These are phyloP conservation scores for Boletus sp. DNA, from an alignment of 768 basidiomycete genomes.

Conservation along the genomic window DNA sequence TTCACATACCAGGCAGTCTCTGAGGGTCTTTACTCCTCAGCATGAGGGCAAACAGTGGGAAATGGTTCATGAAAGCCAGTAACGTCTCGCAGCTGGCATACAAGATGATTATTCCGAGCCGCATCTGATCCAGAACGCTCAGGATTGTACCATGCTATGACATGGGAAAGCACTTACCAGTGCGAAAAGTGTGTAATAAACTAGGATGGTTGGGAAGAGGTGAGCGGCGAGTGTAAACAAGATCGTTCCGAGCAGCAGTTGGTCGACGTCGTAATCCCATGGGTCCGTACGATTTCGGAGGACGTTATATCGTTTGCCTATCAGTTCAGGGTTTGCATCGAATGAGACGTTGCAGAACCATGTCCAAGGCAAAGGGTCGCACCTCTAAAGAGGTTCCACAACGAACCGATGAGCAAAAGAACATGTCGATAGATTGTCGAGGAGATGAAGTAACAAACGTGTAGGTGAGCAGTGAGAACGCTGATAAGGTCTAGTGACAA, in stretches of 20 bases:
- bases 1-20: conserved; percentile 67
- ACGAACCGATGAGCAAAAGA: conserved; percentile 54
- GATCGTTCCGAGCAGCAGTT: conserved; percentile 91
- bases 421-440: conserved; percentile 60
- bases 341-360: neutral
- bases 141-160: neutral
- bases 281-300: conserved; percentile 86
- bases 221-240: conserved; percentile 81
- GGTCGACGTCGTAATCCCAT: conserved; percentile 90
- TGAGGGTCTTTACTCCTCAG: conserved; percentile 79
- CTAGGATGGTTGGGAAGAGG: conserved; percentile 80
- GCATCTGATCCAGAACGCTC: conserved; percentile 39
- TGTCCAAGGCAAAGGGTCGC: conserved; percentile 9
- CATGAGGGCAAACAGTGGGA: conserved; percentile 88
- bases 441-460: conserved; percentile 64
- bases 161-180: conserved; percentile 37
- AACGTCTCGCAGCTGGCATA: conserved; percentile 64
- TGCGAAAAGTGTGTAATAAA: conserved; percentile 84
- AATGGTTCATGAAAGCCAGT: conserved; percentile 85
- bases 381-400: conserved; percentile 95
- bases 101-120: conserved; percentile 51
- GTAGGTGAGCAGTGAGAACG: conserved; percentile 69
- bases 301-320: conserved; percentile 88
- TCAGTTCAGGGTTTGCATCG: neutral
- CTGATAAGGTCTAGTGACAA: conserved; percentile 64